Base-by-base conservation (phyloP, 75 land plant genomes). In the Sequoiadendron giganteum region DNA sequence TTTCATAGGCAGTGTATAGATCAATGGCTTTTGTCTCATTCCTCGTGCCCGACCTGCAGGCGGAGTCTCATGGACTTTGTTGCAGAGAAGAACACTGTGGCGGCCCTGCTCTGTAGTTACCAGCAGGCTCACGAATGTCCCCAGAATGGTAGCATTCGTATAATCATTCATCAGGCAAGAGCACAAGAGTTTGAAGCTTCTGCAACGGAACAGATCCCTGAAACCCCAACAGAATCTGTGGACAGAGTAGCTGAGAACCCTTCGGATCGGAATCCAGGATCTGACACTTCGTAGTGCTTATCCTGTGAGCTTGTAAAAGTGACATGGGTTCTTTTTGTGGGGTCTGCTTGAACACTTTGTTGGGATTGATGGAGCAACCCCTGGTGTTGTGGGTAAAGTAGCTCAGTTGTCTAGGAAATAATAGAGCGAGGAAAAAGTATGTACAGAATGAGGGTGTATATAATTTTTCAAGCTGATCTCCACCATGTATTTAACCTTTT, bases 21-120 rank as follows among this genome's bases (percentile, higher is more conserved):
- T 36, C 87, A 40, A 25, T 91, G 93, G 94, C 90, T 93, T 42
- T 73, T 36, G 4, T 61, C 83, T 34, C 93, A 91, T 88, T 87
- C 94, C 54, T 89, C 94, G 10, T 93, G 94, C 88, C 94, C 94
- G 5, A 76, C 90, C 5, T 93, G 94, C 88, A 54, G 93, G 11
- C 42, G 38, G 77, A 75, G 38, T 75, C 77, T 82, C 6, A 1
- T 82, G 47, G 84, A 82, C n/a, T 48, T 82, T 6, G 25, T 28
- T 28, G 84, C 47, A 0, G 84, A 82, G 30, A 82, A 82, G 32
- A 82, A 11, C n/a, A 82, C 84, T 8, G 49, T 45, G 84, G 84
- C 84, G 48, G 30, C 48, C 11, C 15, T 45, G 48, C 84, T 45
- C 8, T 45, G 84, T 14, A 39, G 84, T 34, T 82, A 47, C 2